Conservation (phyloP, 345 rosid genomes). For the Camelina laxa region DNA sequence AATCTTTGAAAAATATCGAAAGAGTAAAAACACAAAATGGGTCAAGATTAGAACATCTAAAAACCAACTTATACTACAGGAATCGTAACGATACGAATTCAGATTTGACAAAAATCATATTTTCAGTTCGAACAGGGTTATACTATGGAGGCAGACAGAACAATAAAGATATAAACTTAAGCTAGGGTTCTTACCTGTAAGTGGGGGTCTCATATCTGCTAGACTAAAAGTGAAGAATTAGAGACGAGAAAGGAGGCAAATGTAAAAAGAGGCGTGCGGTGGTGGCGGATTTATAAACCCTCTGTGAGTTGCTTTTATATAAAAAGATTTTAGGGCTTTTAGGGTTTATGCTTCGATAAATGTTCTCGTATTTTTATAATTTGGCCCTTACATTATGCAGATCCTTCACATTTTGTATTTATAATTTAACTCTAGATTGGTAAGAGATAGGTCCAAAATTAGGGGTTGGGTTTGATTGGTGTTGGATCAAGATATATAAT, state of each 20-base stretch:
- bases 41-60: not conserved
- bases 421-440: not conserved
- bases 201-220: slow-evolving; percentile 33
- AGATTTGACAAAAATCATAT: not conserved
- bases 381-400: not conserved
- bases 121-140: not conserved
- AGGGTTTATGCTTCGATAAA: slow-evolving; percentile 7
- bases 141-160: not conserved
- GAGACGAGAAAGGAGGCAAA: not conserved
- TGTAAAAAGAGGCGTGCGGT: not conserved
- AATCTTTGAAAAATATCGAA: not conserved
- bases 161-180: not conserved
- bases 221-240: not conserved
- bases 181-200: slow-evolving; percentile 14
- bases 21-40: not conserved
- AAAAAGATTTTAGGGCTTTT: not conserved
- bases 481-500: not conserved
- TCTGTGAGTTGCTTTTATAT: slow-evolving; percentile 11
- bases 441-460: not conserved
- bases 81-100: not conserved
- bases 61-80: not conserved
- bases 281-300: not conserved
- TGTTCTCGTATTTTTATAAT: not conserved
- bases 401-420: not conserved
- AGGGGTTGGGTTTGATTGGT: not conserved